Evolutionary conservation across 2,329 filamentous ascomycete species (phyloP), one percentile per base, ranked within the genome.

Genomic region (Colletotrichum brevisporum): DNA sequence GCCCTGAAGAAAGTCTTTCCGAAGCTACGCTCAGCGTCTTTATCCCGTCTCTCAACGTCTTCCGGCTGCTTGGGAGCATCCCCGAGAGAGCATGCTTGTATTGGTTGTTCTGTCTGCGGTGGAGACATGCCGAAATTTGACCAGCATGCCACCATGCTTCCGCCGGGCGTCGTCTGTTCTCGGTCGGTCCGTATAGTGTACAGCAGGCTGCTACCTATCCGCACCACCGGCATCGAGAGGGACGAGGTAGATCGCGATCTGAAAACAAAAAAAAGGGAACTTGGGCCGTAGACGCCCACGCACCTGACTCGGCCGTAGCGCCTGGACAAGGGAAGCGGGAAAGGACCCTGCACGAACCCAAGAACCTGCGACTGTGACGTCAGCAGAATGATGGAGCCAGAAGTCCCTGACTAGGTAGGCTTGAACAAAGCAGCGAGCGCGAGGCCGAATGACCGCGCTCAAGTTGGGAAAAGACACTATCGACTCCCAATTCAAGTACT

Each of bases 261-360:
- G 41, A 48, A 26, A 48, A n/a, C n/a, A 24, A 24, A 24, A 24
- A 41, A 56, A 36, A 50, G 26, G 18, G 21, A 65, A 53, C n/a
- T n/a, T 21, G 26, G 16, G 58, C 39, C 16, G n/a, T n/a, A 26
- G 57, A 47, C 21, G 55, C 52, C 54, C 47, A 31, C 52, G 50
- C 62, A 61, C 55, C 67, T 66, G 67, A 69, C 67, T 69, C 67
- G 62, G 51, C 67, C 62, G 36, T 66, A 56, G 56, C 18, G 59
- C 26, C 59, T 63, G 27, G 18, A 54, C 8, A 65, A 48, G n/a
- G 31, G 16, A 16, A 36, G 16, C 13, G 16, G 16, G 13, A 36
- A 50, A 26, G 66, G 62, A 61, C 67, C 62, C 67, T 69, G 67
- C 62, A 55, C 67, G 39, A 67, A 45, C 67, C 43, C 18, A 47